Percentiles rank a stretch among this genome's conserved stretches.
Conservation (phyloP, 306 rosid species). For the Purshia tridentata region DNA sequence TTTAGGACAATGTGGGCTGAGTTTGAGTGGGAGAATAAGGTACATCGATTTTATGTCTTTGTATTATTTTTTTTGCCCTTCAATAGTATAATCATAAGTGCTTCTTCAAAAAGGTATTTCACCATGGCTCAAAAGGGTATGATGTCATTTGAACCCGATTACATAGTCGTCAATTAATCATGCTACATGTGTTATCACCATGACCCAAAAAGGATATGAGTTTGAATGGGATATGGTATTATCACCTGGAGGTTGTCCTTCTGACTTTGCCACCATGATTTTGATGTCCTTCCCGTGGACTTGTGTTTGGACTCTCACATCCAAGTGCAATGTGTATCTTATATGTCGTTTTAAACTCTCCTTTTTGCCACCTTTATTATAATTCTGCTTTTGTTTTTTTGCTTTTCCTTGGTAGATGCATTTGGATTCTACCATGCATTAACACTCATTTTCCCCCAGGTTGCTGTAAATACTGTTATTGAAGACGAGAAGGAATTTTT, state of each 20-base stretch:
- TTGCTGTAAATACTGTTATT: slow-evolving; percentile 77
- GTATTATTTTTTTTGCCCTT: not conserved
- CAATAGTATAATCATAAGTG: not conserved
- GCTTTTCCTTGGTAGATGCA: not conserved
- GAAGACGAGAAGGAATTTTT: slow-evolving; percentile 83
- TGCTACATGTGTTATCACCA: not conserved
- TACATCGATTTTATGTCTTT: slow-evolving; percentile 25
- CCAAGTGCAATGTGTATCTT: not conserved
- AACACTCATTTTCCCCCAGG: slow-evolving; percentile 34
- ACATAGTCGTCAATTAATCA: not conserved
- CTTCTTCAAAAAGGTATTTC: not conserved
- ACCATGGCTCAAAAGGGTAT: not conserved
- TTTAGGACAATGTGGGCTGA: slow-evolving; percentile 99
- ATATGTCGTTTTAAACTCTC: not conserved
- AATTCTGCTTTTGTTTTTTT: not conserved
- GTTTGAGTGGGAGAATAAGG: slow-evolving; percentile 99
- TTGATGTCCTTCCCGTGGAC: not conserved
- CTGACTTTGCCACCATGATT: not conserved
- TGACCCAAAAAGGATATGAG: too few relatives aligned
- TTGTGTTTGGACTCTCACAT: not conserved
- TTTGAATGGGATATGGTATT: too few relatives aligned
- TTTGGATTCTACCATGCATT: not conserved
- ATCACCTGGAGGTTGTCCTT: too few relatives aligned
- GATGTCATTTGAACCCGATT: not conserved
- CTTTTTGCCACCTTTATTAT: not conserved